Evolutionary conservation across 2,329 filamentous ascomycete genomes (phyloP), one percentile per base, ranked within the genome.

Genomic region (Diaporthe longicolla): DNA sequence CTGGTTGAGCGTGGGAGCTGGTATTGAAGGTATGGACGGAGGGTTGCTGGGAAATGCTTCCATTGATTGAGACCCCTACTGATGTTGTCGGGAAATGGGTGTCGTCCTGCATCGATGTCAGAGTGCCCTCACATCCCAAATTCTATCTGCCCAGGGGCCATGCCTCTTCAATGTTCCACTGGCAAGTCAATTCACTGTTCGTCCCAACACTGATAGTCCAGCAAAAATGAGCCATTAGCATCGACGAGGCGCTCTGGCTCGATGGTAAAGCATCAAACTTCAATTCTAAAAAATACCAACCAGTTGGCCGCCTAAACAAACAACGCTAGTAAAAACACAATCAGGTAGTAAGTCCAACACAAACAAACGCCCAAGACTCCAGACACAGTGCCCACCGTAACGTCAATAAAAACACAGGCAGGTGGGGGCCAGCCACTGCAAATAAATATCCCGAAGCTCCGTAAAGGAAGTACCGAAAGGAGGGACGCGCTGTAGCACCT

Each of bases 321-420:
- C n/a, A 48, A 48, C n/a, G 54, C 29, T 26, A 55, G 21, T 55
- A 55, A 55, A 19, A 55, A 40, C 52, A 55, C 52, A 55, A 26
- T 17, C 52, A 32, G 52, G 52, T 55, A 10, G 52, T 55, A 55
- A 55, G 52, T 55, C 52, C 52, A 32, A 59, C 57, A n/a, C n/a
- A 40, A 59, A 13, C 19, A 40, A 48, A 21, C 40, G 58, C 58
- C 58, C 1, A 63, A 11, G 37, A 43, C n/a, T 63, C 58, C 58
- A 63, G 58, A 32, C 58, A 45, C 58, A 63, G 37, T 63, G 37
- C 58, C 58, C 40, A 63, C 37, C 58, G 40, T n/a, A 48, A 48
- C 4, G 24, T 32, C 40, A 65, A 29, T 65, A 50, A 65, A 65
- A 19, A 48, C 43, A 35, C 61, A 65, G 61, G 29, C 26, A 50